Evolutionary conservation across 306 rosid species (phyloP).

Genomic region (Senna siamea): DNA sequence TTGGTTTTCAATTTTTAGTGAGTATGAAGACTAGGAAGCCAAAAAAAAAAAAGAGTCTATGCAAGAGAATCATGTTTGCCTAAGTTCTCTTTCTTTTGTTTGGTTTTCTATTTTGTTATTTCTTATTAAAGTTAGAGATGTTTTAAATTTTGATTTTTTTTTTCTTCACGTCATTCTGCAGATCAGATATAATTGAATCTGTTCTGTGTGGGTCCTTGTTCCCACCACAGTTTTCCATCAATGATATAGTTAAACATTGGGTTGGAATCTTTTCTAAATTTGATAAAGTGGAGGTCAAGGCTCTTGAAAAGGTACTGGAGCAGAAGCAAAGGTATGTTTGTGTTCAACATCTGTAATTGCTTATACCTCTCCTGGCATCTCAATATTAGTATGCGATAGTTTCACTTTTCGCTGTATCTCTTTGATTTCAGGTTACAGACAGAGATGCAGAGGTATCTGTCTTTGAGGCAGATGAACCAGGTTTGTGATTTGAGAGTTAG

Average conservation of each 20-base stretch:
- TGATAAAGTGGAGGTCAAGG: slow-evolving; percentile 95
- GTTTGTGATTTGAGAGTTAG: slow-evolving; percentile 55
- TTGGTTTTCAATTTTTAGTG: not conserved
- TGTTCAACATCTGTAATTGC: slow-evolving; percentile 35
- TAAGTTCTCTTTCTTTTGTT: not conserved
- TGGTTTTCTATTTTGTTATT: slow-evolving; percentile 9
- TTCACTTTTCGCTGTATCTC: slow-evolving; percentile 50
- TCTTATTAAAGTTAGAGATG: slow-evolving; percentile 3
- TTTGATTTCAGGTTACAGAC: slow-evolving; percentile 84
- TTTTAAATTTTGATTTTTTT: slow-evolving; percentile 27
- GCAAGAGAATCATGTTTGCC: slow-evolving; percentile 7
- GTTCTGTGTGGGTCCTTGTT: slow-evolving; percentile 79
- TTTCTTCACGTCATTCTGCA: slow-evolving; percentile 49
- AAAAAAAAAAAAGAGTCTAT: not conserved
- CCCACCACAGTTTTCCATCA: slow-evolving; percentile 70
- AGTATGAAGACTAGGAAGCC: not conserved
- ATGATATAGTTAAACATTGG: slow-evolving; percentile 81
- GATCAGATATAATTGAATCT: slow-evolving; percentile 90
- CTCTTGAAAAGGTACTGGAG: slow-evolving; percentile 94
- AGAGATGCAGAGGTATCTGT: slow-evolving; percentile 95
- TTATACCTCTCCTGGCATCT: slow-evolving; percentile 32
- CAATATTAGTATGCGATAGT: slow-evolving; percentile 35
- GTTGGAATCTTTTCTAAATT: slow-evolving; percentile 70
- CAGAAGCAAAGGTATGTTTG: slow-evolving; percentile 88
- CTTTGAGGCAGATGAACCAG: slow-evolving; percentile 76